These are phyloP conservation scores for Ophiocordyceps australis DNA, from an alignment of 2,329 filamentous ascomycete species.

Conservation along the genomic window DNA sequence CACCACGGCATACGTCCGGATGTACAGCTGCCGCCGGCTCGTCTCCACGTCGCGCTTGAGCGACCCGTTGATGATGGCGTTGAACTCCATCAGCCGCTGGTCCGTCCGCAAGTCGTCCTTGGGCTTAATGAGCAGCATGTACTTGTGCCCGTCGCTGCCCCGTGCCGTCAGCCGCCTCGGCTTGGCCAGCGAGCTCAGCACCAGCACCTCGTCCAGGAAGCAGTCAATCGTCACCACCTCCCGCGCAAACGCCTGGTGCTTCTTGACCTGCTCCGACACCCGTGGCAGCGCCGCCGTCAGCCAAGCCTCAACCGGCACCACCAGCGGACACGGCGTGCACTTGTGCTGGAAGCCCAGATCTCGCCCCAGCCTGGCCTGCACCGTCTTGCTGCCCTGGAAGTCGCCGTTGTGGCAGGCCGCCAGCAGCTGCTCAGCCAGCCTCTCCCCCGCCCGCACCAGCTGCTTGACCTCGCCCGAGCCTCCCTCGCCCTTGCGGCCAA, in stretches of 20 bases:
- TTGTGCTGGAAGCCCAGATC: slow-evolving; percentile 76
- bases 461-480: slow-evolving; percentile 42
- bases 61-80: slow-evolving; percentile 90
- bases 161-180: slow-evolving; percentile 77
- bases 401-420: slow-evolving; percentile 59
- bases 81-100: slow-evolving; percentile 98
- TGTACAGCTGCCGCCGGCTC: slow-evolving; percentile 77
- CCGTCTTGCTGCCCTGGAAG: slow-evolving; percentile 51
- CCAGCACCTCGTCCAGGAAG: slow-evolving; percentile 76
- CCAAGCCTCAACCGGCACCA: slow-evolving; percentile 75
- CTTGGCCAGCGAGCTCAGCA: slow-evolving; percentile 81
- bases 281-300: slow-evolving; percentile 68
- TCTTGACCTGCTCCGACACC: slow-evolving; percentile 50
- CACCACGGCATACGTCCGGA: slow-evolving; percentile 93
- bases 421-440: slow-evolving; percentile 66
- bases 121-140: slow-evolving; percentile 88
- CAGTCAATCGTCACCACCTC: slow-evolving; percentile 68
- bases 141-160: slow-evolving; percentile 74
- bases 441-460: slow-evolving; percentile 64
- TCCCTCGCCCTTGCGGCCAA: slow-evolving; percentile 31
- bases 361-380: slow-evolving; percentile 52
- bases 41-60: slow-evolving; percentile 84
- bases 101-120: slow-evolving; percentile 97
- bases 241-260: slow-evolving; percentile 72
- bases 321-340: slow-evolving; percentile 63